These are phyloP conservation scores for Xylaria arbuscula DNA, from an alignment of 2,329 filamentous ascomycete genomes.

Conservation along the genomic window DNA sequence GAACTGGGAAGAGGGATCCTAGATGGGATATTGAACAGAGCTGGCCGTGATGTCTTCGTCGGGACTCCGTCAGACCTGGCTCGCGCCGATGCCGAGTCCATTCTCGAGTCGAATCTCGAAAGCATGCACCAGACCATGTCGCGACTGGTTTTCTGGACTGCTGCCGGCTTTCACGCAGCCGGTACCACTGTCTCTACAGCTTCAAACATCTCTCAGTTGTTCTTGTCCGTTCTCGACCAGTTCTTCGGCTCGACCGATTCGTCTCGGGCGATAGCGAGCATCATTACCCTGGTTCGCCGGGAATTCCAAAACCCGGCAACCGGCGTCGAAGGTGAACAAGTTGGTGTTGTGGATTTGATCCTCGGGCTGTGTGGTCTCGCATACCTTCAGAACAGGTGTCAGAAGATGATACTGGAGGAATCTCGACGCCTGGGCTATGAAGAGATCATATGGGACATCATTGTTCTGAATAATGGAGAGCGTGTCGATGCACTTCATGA, in stretches of 20 bases:
- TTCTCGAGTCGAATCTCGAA: conserved; percentile 67
- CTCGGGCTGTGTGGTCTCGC: conserved; percentile 70
- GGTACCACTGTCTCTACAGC: conserved; percentile 64
- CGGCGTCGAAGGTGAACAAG: conserved; percentile 67
- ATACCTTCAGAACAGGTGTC: conserved; percentile 69
- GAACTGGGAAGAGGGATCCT: conserved; percentile 66
- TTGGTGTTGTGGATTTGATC: conserved; percentile 70
- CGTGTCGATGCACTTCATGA: conserved; percentile 65
- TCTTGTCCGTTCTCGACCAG: conserved; percentile 70
- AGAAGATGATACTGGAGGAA: conserved; percentile 63
- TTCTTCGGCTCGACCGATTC: conserved; percentile 77
- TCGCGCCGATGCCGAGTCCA: conserved; percentile 64
- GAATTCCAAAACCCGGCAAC: conserved; percentile 74
- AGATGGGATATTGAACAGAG: conserved; percentile 64
- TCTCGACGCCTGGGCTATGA: conserved; percentile 60
- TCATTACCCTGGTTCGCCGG: conserved; percentile 70
- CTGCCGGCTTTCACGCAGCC: conserved; percentile 69
- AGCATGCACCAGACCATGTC: conserved; percentile 68
- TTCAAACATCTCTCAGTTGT: conserved; percentile 67
- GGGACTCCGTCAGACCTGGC: conserved; percentile 60
- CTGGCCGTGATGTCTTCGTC: conserved; percentile 61
- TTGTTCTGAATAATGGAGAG: conserved; percentile 69
- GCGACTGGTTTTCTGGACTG: conserved; percentile 70
- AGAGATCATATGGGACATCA: conserved; percentile 74
- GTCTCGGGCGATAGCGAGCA: conserved; percentile 73